Evolutionary conservation across 176 grass and related monocot species (phyloP), one percentile per base, ranked within the genome.

Genomic region (Cenchrus americanus): DNA sequence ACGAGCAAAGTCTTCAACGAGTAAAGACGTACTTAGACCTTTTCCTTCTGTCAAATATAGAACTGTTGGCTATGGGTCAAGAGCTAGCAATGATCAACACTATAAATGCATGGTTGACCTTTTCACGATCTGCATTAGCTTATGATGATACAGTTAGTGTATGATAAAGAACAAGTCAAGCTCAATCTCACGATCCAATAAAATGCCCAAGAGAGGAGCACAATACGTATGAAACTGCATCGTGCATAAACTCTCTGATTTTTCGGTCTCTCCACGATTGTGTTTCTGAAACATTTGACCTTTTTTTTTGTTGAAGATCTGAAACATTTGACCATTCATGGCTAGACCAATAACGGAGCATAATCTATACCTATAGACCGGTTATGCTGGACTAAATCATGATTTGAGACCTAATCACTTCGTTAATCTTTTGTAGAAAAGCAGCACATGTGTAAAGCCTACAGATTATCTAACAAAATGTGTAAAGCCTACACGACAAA

Each of bases 61-160:
- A 53, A 21, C 12, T 52, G 22, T 26, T 71, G 19, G 48, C n/a
- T 69, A 18, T 18, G 7, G 22, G 66, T 85, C 66, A 79, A 85
- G 44, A 48, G 18, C 55, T 24, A 37, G 18, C 55, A 41, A 37
- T 17, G 65, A 49, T 37, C 83, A 78, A 21, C 53, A 21, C 53
- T 12, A 42, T 3, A 37, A 5, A 37, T 4, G 10, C 5, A 52
- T 2, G 10, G 32, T 32, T 8, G 74, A 61, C 26, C 5, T 62
- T 32, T 85, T 78, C 75, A 37, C 51, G 6, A 9, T 60, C 55
- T 78, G 26, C 1, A 68, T 49, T 59, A 24, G 15, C 30, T 15
- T 63, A 30, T 63, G 30, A 3, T 37, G 34, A 37, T 37, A 37
- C 3, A 37, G 34, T 55, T 5, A 64, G 3, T 55, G 13, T 59